Base-by-base conservation (phyloP, 805 yeast genomes). In the Yamadazyma kitorensis region DNA sequence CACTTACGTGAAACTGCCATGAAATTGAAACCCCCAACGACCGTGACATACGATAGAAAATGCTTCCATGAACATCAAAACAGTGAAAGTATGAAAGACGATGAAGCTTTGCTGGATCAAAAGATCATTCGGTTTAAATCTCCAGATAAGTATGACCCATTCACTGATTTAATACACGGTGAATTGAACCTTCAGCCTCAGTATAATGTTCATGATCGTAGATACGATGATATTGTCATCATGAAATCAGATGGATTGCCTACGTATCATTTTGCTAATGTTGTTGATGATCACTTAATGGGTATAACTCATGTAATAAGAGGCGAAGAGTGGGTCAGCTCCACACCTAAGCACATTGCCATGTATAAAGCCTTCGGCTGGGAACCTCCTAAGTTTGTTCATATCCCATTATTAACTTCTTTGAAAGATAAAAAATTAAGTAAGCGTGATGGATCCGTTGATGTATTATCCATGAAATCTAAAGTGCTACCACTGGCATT, bases 281-380 rank as follows among this genome's bases (percentile, higher is more conserved):
- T 93, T 5, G 76, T 93, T 3, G 99, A 93, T 54, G 99, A 93
- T 54, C 94, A 89, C 55, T 61, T 85, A 29, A 93, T 93, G 98
- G 58, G 78, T 29, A 84, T 93, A 27, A 85, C 96, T 0, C 97
- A 93, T 58, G 98, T 93, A 6, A 79, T 93, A 4, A 70, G 99
- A 46, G 99, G 99, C 21, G 98, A 93, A 52, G 98, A 93, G 57
- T 93, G 99, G 98, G 63, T 93, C 8, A 84, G 95, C 1, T 86
- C 98, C 0, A 93, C 98, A 0, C 96, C 97, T 2, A 91, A 89
- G 49, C 98, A 93, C 51, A 70, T 88, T 29, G 91, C 96, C 0
- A 56, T 93, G 33, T 94, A 93, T 54, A 48, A 72, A 12, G 95
- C 96, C 0, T 82, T 91, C 53, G 86, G 85, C 0, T 91, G 97